phyloP scores from a whole-genome alignment of 371 early-diverging fungal genomes.

The Saksenaea oblongispora region DNA sequence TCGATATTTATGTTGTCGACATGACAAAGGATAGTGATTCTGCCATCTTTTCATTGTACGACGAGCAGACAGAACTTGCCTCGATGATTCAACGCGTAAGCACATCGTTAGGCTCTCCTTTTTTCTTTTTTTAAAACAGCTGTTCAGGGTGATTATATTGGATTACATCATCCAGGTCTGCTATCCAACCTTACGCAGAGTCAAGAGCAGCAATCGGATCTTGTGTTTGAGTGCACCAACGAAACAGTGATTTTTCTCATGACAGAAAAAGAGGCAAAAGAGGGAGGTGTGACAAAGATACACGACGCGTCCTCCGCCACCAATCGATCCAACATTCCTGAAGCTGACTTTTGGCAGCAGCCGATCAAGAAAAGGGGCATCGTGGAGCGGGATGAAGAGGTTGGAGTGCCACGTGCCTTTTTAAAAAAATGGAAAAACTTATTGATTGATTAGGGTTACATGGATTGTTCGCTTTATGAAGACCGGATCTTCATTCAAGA shows the following conservation, averaged over 20 bases:
- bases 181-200: slow-evolving; percentile 14
- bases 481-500: slow-evolving; percentile 32
- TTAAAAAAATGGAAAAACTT: not conserved
- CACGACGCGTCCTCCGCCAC: not conserved
- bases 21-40: slow-evolving; percentile 30
- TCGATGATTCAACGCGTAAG: slow-evolving; percentile 28
- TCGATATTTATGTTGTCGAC: slow-evolving; percentile 35
- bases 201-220: slow-evolving; percentile 26
- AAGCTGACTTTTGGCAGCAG: not conserved
- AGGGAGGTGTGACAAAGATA: slow-evolving; percentile 26
- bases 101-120: not conserved
- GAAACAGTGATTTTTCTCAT: slow-evolving; percentile 42
- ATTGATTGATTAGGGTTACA: slow-evolving; percentile 28
- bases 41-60: slow-evolving; percentile 34
- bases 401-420: not conserved
- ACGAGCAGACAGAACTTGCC: slow-evolving; percentile 28
- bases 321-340: not conserved
- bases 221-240: slow-evolving; percentile 27
- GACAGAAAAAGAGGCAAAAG: slow-evolving; percentile 42
- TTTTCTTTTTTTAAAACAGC: not conserved
- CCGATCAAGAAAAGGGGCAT: slow-evolving; percentile 19
- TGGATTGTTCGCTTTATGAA: slow-evolving; percentile 33
- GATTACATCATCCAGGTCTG: slow-evolving; percentile 27
- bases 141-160: slow-evolving; percentile 39
- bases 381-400: slow-evolving; percentile 36